phyloP scores from a whole-genome alignment of 352 stramenopile genomes.

The Globisporangium nagaii region DNA sequence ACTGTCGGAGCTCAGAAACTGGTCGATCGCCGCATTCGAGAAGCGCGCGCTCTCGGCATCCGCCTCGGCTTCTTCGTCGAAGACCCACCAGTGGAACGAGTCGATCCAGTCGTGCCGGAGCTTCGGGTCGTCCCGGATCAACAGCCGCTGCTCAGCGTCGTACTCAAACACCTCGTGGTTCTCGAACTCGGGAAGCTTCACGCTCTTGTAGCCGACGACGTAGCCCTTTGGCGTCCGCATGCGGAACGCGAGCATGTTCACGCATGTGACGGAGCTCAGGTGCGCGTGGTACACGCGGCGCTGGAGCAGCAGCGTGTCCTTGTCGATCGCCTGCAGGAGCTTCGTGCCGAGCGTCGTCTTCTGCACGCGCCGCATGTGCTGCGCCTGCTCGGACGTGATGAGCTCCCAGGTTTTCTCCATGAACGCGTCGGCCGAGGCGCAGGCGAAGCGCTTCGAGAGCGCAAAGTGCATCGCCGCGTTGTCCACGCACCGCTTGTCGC shows the following conservation, averaged over 20 bases:
- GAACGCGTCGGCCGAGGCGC: conserved; percentile 20
- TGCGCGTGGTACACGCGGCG: conserved; percentile 42
- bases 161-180: conserved; percentile 6
- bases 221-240: conserved; percentile 5
- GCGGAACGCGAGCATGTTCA: conserved; percentile 14
- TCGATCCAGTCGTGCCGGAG: conserved; percentile 10
- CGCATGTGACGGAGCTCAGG: conserved; percentile 34
- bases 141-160: conserved; percentile 4
- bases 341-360: conserved; percentile 39
- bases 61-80: not conserved
- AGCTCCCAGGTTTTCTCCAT: conserved; percentile 50
- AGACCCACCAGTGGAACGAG: conserved; percentile 11
- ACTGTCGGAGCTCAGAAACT: not conserved
- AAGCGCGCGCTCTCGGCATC: not conserved
- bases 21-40: not conserved
- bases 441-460: conserved; percentile 26
- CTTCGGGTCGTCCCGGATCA: conserved; percentile 1
- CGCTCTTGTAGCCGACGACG: conserved; percentile 4
- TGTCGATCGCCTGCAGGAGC: conserved; percentile 39
- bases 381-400: conserved; percentile 25
- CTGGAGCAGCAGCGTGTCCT: conserved; percentile 34
- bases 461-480: conserved; percentile 36
- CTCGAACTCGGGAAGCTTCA: conserved; percentile 1
- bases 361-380: conserved; percentile 42
- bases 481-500: conserved; percentile 44